Conservation (phyloP, 495 filamentous ascomycete species). For the Neurospora sp. region DNA sequence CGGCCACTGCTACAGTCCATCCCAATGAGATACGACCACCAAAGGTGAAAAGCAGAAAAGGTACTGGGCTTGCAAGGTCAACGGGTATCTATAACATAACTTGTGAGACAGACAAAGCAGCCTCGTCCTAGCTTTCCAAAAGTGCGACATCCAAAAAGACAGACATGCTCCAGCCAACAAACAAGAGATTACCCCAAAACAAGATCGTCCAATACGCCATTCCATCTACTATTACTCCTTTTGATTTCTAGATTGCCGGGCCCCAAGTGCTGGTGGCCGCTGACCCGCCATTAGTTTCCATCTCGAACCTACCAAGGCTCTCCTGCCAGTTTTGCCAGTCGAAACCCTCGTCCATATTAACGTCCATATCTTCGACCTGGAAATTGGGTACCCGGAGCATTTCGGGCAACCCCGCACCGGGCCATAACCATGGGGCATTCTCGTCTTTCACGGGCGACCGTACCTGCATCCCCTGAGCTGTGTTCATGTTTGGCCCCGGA, state of each 20-base stretch:
- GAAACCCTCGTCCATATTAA: constrained; percentile 33
- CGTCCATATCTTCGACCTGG: constrained; percentile 25
- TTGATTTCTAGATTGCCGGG: not conserved
- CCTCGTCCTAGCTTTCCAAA: not conserved
- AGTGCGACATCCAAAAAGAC: not conserved
- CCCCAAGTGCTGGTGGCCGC: constrained; percentile 12
- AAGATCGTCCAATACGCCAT: not conserved
- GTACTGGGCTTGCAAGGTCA: not conserved
- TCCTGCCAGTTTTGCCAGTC: constrained; percentile 42
- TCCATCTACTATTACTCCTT: not conserved
- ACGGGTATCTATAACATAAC: not conserved
- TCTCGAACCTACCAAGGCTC: constrained; percentile 22
- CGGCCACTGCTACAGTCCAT: too few species aligned
- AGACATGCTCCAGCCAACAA: not conserved
- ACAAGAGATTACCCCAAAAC: not conserved
- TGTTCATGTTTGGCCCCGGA: not conserved
- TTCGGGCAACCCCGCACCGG: constrained; percentile 10
- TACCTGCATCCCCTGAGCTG: not conserved
- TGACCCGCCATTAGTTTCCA: constrained; percentile 17
- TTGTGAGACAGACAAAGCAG: not conserved
- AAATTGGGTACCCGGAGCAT: constrained; percentile 13
- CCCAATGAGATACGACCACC: too few species aligned
- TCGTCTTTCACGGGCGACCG: constrained; percentile 11
- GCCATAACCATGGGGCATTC: constrained; percentile 36
- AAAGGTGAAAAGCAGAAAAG: too few species aligned